Conservation (phyloP, 495 filamentous ascomycete genomes). For the Hyaloscypha variabilis region DNA sequence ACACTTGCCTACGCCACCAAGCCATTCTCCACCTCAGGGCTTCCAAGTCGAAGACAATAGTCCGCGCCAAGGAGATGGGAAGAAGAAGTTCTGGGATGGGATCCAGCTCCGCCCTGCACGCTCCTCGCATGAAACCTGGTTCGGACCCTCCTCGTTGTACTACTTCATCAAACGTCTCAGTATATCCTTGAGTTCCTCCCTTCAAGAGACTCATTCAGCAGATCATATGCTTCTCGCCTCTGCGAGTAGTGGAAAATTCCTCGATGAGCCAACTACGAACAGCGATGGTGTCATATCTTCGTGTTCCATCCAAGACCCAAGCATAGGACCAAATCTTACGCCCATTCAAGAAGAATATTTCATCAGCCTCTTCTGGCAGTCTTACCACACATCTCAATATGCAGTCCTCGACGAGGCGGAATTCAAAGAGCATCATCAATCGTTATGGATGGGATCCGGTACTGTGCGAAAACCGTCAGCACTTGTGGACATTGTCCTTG, state of each 20-base stretch:
- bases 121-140: background rate
- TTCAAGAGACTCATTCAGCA: background rate
- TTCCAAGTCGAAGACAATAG: no score
- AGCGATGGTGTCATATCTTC: no score
- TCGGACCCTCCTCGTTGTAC: background rate
- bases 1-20: background rate
- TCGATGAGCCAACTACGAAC: no score
- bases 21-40: no score
- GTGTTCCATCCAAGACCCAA: no score
- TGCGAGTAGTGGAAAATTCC: background rate
- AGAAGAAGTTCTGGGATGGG: background rate
- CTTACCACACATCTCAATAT: conserved; percentile 42
- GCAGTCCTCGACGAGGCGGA: conserved; percentile 49
- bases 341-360: conserved; percentile 53
- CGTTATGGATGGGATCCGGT: conserved; percentile 43
- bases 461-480: conserved; percentile 48
- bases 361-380: conserved; percentile 50
- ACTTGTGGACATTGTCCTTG: conserved; percentile 57
- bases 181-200: background rate
- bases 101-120: background rate
- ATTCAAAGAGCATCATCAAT: conserved; percentile 50
- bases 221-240: background rate
- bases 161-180: background rate
- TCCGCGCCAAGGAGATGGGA: background rate
- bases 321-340: no score